Conservation (phyloP, 179 eudicot genomes). For the Pouteria campechiana region DNA sequence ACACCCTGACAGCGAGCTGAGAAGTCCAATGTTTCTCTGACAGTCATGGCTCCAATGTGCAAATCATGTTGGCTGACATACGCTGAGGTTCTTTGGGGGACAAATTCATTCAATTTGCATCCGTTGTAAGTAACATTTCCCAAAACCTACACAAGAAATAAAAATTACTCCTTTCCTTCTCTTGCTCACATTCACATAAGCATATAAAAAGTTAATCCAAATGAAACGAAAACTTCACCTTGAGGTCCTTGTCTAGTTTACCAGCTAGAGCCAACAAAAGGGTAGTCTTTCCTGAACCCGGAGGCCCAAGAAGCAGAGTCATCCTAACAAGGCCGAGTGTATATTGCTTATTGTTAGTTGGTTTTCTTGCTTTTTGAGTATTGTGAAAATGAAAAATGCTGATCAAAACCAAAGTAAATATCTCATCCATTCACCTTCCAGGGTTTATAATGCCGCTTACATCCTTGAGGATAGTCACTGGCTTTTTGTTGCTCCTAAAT, state of each 20-base stretch:
- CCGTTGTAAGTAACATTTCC: no score
- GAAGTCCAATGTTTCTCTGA: no score
- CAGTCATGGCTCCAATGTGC: no score
- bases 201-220: no score
- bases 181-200: no score
- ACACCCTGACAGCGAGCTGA: no score
- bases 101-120: no score
- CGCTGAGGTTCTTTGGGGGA: no score
- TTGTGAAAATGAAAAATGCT: not conserved
- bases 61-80: no score
- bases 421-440: constrained; percentile 13
- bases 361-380: not conserved
- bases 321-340: constrained; percentile 8
- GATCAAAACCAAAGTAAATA: not conserved
- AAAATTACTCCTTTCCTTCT: no score
- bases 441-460: constrained; percentile 46
- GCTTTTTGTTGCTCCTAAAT: constrained; percentile 21
- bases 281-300: constrained; percentile 41
- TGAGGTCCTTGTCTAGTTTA: constrained; percentile 15
- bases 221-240: no score
- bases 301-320: constrained; percentile 40
- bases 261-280: constrained; percentile 35
- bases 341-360: not conserved
- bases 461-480: constrained; percentile 24
- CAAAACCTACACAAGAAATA: no score